phyloP scores from a whole-genome alignment of 2,329 filamentous ascomycete species.

The Apiospora rasikravindrae region DNA sequence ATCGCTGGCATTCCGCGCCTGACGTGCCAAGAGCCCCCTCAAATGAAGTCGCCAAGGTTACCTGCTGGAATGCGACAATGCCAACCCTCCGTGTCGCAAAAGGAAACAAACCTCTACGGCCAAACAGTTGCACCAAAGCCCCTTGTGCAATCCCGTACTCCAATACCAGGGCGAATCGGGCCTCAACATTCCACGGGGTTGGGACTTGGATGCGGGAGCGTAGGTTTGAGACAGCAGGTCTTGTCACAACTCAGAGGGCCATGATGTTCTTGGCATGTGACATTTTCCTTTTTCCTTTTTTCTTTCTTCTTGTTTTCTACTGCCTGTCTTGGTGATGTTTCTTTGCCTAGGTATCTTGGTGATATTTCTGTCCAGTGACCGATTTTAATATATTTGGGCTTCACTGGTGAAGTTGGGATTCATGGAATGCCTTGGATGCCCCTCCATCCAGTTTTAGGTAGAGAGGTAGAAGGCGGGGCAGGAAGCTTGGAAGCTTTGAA shows the following conservation, averaged over 20 bases:
- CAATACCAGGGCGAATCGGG: neutral
- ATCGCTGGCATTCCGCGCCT: neutral
- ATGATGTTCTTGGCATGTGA: conserved; percentile 2
- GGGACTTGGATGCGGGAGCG: neutral
- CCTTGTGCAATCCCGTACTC: neutral
- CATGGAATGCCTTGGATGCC: neutral
- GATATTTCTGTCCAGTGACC: no score
- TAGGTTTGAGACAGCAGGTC: conserved; percentile 9
- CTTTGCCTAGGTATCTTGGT: no score
- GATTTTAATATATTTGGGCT: neutral
- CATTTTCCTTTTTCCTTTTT: neutral
- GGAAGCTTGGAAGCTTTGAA: neutral
- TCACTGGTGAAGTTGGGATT: neutral
- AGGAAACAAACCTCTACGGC: neutral
- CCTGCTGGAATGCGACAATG: neutral
- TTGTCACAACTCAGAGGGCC: neutral
- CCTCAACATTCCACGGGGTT: neutral
- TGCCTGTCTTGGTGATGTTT: no score
- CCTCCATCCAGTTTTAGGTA: neutral
- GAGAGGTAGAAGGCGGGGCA: neutral
- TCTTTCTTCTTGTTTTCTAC: neutral
- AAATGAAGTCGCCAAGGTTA: neutral
- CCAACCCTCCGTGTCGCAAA: neutral
- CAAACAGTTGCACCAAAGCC: neutral
- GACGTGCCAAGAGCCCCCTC: neutral